phyloP scores from a whole-genome alignment of 139 green algal species.

The Chlorella vulgaris region DNA sequence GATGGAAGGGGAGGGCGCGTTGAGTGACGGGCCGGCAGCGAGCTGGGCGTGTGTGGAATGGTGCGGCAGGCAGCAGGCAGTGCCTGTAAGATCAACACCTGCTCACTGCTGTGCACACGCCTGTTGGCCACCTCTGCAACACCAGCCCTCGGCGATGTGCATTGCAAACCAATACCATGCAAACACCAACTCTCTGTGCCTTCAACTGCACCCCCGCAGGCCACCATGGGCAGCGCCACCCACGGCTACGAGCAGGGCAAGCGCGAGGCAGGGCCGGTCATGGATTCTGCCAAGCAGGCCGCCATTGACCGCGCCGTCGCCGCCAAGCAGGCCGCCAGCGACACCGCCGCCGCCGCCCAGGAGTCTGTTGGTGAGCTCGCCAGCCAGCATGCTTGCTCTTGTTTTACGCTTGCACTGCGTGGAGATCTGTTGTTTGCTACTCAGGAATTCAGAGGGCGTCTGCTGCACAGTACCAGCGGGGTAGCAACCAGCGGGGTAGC shows the following conservation, averaged over 20 bases:
- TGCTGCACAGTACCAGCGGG: too few species aligned
- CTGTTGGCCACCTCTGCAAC: neutral
- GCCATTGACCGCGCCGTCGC: neutral
- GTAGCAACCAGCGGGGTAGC: too few species aligned
- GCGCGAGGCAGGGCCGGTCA: neutral
- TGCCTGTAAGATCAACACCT: too few species aligned
- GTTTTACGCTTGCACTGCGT: neutral
- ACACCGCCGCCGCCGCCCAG: neutral
- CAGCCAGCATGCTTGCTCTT: neutral
- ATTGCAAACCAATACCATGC: too few species aligned
- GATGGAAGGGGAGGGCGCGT: neutral
- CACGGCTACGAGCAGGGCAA: constrained; percentile 9
- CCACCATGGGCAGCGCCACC: neutral
- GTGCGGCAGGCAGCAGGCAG: too few species aligned
- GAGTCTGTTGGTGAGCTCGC: neutral
- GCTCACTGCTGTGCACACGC: neutral
- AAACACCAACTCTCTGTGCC: too few species aligned
- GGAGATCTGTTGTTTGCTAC: too few species aligned
- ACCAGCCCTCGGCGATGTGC: too few species aligned
- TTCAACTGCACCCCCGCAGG: neutral
- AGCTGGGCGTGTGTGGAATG: too few species aligned
- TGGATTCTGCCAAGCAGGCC: constrained; percentile 8
- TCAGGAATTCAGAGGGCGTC: neutral
- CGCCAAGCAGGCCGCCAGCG: neutral
- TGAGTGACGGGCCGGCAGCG: too few species aligned